Conservation (phyloP, 2,329 filamentous ascomycete genomes). For the Emydomyces testavorans region DNA sequence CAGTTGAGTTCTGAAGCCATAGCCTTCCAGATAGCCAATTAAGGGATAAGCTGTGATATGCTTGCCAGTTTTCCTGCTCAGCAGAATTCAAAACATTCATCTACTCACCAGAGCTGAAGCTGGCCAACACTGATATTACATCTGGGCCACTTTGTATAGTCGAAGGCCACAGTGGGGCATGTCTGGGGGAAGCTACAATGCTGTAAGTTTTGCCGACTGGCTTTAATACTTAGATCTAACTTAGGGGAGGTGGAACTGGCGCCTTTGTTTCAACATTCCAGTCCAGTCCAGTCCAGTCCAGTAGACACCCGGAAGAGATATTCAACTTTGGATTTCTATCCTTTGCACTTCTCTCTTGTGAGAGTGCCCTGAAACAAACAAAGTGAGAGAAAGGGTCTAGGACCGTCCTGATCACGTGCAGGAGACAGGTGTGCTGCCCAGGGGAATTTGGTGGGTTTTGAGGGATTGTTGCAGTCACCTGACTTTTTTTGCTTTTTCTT, state of each 20-base stretch:
- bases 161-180: conserved; percentile 6
- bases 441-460: too few species aligned
- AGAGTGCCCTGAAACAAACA: too few species aligned
- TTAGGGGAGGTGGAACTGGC: not conserved
- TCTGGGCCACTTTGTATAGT: not conserved
- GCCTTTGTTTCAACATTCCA: not conserved
- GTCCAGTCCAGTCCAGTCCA: too few species aligned
- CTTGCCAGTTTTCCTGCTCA: not conserved
- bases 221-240: too few species aligned
- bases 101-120: not conserved
- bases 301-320: too few species aligned
- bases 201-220: not conserved
- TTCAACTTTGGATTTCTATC: too few species aligned
- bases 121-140: not conserved
- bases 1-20: conserved; percentile 34
- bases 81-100: not conserved
- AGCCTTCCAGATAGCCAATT: conserved; percentile 13
- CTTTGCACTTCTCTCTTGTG: too few species aligned
- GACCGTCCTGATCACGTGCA: too few species aligned
- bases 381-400: too few species aligned
- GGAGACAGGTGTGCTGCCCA: too few species aligned
- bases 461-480: too few species aligned
- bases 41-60: not conserved
- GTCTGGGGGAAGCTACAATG: not conserved
- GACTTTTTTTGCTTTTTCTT: too few species aligned